phyloP scores from a whole-genome alignment of 2,329 filamentous ascomycete species.

The Alternaria sp. region DNA sequence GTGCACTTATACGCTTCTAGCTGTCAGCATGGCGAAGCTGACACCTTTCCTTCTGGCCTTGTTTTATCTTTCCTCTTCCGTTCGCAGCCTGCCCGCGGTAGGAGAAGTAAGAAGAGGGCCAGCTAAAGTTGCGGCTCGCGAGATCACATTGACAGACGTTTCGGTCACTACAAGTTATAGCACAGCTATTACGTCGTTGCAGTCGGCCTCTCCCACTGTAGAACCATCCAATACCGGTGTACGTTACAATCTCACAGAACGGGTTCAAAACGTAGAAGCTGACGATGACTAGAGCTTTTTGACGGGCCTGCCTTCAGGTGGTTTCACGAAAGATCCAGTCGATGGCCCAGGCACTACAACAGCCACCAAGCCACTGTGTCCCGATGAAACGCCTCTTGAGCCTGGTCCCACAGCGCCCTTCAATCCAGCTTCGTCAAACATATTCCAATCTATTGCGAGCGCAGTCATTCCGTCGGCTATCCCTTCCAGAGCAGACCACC shows the following conservation, averaged over 20 bases:
- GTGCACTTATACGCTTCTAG: slow-evolving; percentile 5
- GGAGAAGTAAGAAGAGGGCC: slow-evolving; percentile 19
- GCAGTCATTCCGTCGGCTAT: slow-evolving; percentile 50
- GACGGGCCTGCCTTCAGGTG: slow-evolving; percentile 40
- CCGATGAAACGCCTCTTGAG: slow-evolving; percentile 35
- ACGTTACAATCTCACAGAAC: slow-evolving; percentile 3
- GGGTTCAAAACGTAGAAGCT: neutral
- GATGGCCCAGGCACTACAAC: slow-evolving; percentile 24
- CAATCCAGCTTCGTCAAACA: slow-evolving; percentile 26
- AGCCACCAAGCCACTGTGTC: slow-evolving; percentile 30
- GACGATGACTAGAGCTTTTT: slow-evolving; percentile 33
- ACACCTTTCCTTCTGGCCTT: slow-evolving; percentile 32
- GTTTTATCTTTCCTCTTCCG: slow-evolving; percentile 25
- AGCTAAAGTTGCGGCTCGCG: slow-evolving; percentile 24
- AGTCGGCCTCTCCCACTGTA: slow-evolving; percentile 33
- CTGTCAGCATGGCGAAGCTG: slow-evolving; percentile 34
- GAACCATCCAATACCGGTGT: slow-evolving; percentile 38
- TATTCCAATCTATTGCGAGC: slow-evolving; percentile 53
- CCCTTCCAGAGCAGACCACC: slow-evolving; percentile 47
- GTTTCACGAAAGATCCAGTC: slow-evolving; percentile 36
- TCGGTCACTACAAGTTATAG: slow-evolving; percentile 42
- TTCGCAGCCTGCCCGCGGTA: slow-evolving; percentile 31
- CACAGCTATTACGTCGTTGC: slow-evolving; percentile 33
- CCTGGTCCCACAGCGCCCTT: slow-evolving; percentile 33
- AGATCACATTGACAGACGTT: slow-evolving; percentile 27